Evolutionary conservation across 192 early-diverging fungal genomes (phyloP).

Genomic region (Helicostylum pulchrum): DNA sequence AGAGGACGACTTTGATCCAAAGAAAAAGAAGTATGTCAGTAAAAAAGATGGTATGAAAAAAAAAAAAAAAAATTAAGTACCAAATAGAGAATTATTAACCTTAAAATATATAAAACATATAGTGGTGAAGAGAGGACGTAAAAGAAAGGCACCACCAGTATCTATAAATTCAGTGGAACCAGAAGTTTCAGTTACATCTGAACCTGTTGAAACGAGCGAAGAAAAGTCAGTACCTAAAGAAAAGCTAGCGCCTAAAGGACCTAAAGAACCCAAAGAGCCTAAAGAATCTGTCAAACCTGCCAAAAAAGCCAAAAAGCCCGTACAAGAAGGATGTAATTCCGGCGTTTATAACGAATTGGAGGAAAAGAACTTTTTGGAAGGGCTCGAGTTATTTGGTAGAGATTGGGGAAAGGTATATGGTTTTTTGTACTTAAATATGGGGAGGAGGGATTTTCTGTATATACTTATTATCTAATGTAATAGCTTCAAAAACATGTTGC

Average conservation of each 20-base stretch:
- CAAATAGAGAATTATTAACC: background rate
- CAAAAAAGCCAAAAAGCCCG: slow-evolving; percentile 43
- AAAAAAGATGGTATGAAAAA: slow-evolving; percentile 21
- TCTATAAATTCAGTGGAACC: background rate
- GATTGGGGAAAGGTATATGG: slow-evolving; percentile 71
- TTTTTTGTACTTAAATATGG: background rate
- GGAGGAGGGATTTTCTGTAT: background rate
- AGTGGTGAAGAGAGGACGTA: slow-evolving; percentile 15
- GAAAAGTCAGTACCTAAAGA: background rate
- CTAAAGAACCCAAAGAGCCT: background rate
- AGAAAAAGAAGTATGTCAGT: slow-evolving; percentile 45
- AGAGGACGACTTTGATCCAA: slow-evolving; percentile 47
- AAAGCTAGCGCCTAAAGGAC: background rate
- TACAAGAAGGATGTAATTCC: slow-evolving; percentile 52
- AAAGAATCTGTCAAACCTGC: slow-evolving; percentile 24
- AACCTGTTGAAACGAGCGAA: background rate
- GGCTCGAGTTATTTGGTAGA: slow-evolving; percentile 76
- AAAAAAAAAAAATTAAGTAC: no score
- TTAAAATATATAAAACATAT: background rate
- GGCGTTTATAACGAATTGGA: slow-evolving; percentile 81
- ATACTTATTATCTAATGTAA: background rate
- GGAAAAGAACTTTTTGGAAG: slow-evolving; percentile 69
- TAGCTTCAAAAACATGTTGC: slow-evolving; percentile 68
- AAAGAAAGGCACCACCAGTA: slow-evolving; percentile 18
- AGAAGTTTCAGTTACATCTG: background rate